Base-by-base conservation (phyloP, 2,329 filamentous ascomycete species). In the Sarocladiaceae sp. region DNA sequence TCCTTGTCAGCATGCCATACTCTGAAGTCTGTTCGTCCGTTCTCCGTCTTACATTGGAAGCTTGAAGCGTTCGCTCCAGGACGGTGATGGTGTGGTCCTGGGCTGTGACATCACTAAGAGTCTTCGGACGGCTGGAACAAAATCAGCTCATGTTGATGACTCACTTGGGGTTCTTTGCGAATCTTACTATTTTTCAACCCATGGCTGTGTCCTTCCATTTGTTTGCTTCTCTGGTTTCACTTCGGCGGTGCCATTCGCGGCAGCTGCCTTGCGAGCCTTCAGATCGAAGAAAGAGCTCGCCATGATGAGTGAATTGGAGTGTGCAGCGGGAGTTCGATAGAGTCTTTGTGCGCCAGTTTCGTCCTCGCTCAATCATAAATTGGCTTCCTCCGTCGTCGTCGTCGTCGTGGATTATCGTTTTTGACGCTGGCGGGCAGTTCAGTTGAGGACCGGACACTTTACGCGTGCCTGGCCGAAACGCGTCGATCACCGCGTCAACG, bases 41-140 rank as follows among this genome's bases (percentile, higher is more conserved):
- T 28, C 22, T 51, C 17, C 22, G 10, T 37, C 74, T 47, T 69
- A 91, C 88, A 65, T 99, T 99, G 57, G 92, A 90, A 62, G 93
- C 91, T 77, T 97, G 92, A 20, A 99, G 78, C 25, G 91, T 97
- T 62, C 94, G 83, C 66, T 93, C 88, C 37, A 99, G 85, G 60
- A 97, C 87, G 52, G 88, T 91, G 53, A 96, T 88, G 7, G 94
- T 97, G 71, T 99, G 94, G 63, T 99, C 94, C 80, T 99, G 94
- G 12, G 93, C 93, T 18, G 94, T 90, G 58, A 99, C 92, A 80
- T 99, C 95, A 66, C 85, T 87, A 48, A 99, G 84, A 11, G 86
- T 91, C 71, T 95, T 97, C 25, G 94, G 95, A 40, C 94, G 92
- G 68, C 93, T 97, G 59, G 2, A 8, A 2, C 29, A 22, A 23